Evolutionary conservation across 2,329 filamentous ascomycete genomes (phyloP).

Genomic region (Diaporthe ampelina): DNA sequence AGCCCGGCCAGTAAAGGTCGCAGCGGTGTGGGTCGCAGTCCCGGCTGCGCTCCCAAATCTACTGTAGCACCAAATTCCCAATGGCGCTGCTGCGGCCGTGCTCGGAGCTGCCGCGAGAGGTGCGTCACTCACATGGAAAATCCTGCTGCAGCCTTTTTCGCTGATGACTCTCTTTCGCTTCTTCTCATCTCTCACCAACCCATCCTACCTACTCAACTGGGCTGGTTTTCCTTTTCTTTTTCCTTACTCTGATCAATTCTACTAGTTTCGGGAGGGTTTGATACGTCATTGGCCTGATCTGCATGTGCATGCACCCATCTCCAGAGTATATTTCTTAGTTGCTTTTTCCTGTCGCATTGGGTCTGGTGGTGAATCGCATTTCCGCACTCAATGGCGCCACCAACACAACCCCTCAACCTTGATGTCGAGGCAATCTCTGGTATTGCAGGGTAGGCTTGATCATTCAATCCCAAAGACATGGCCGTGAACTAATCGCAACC

Average conservation of each 20-base stretch:
- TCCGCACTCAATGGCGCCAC: constrained; percentile 64
- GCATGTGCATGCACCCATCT: neutral
- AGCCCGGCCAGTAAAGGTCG: neutral
- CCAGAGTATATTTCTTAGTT: neutral
- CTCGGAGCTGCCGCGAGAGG: constrained; percentile 17
- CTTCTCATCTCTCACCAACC: neutral
- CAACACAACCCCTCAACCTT: constrained; percentile 73
- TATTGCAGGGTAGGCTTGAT: constrained; percentile 91
- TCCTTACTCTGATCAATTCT: neutral
- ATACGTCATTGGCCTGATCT: neutral
- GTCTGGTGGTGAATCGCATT: neutral
- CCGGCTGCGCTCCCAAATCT: constrained; percentile 1
- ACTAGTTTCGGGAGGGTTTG: neutral
- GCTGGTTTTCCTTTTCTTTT: neutral
- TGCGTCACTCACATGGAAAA: constrained; percentile 40
- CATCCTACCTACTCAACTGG: neutral
- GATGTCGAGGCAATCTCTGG: constrained; percentile 93
- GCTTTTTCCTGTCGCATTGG: constrained; percentile 4
- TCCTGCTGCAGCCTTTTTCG: constrained; percentile 35
- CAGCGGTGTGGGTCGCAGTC: constrained; percentile 19
- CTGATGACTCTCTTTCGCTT: neutral
- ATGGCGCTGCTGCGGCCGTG: neutral
- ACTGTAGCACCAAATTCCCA: neutral
- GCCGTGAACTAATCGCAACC: neutral
- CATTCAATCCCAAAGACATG: too few relatives aligned